Conservation (phyloP, 768 basidiomycete genomes). For the Xerocomellus amylosporus region DNA sequence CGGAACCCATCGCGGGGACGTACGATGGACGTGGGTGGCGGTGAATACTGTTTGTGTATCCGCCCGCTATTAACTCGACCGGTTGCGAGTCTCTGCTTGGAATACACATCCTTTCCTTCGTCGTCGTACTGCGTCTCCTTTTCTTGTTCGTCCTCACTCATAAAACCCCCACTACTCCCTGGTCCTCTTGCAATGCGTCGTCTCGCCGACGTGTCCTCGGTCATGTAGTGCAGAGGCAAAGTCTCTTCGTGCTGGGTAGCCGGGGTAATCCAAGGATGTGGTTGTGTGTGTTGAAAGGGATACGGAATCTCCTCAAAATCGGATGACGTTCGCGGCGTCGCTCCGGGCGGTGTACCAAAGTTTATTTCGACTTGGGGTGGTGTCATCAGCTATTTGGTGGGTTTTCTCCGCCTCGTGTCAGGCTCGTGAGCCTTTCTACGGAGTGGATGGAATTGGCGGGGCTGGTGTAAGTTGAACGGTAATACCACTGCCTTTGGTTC, state of each 20-base stretch:
- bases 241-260: constrained; percentile 36
- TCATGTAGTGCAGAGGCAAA: constrained; percentile 53
- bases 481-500: background rate
- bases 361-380: constrained; percentile 68
- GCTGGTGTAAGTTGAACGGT: background rate
- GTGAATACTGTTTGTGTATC: constrained; percentile 54
- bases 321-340: constrained; percentile 49
- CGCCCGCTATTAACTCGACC: constrained; percentile 56
- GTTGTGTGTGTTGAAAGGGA: constrained; percentile 39
- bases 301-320: constrained; percentile 73
- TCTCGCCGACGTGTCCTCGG: constrained; percentile 46
- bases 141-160: constrained; percentile 28
- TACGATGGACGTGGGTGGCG: constrained; percentile 66
- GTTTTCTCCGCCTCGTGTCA: constrained; percentile 9
- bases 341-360: constrained; percentile 57
- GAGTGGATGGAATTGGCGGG: background rate
- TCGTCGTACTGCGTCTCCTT: constrained; percentile 41
- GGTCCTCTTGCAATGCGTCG: constrained; percentile 42
- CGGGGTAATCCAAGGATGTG: constrained; percentile 29
- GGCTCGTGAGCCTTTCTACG: constrained; percentile 4
- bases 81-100: constrained; percentile 41
- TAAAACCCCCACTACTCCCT: constrained; percentile 30
- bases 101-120: constrained; percentile 69
- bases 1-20: constrained; percentile 21
- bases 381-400: constrained; percentile 45